phyloP scores from a whole-genome alignment of 2,329 filamentous ascomycete genomes.

The Tolypocladium cylindrosporum region DNA sequence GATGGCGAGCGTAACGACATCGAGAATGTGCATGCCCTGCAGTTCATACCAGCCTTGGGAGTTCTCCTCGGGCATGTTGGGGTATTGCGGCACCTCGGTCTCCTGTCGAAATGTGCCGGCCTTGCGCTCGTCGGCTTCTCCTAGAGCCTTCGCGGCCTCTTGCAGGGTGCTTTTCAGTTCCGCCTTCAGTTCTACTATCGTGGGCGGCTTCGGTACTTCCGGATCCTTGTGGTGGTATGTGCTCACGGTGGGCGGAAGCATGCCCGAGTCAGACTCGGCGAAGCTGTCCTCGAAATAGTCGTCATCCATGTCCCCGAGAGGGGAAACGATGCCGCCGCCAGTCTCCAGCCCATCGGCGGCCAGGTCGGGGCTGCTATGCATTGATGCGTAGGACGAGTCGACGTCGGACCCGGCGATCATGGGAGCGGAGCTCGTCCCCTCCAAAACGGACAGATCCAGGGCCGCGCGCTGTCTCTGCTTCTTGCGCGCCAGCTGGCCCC shows the following conservation, averaged over 20 bases:
- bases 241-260: constrained; percentile 94
- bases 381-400: constrained; percentile 51
- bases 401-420: constrained; percentile 35
- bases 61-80: constrained; percentile 34
- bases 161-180: constrained; percentile 57
- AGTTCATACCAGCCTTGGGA: constrained; percentile 70
- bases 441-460: constrained; percentile 47
- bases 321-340: constrained; percentile 35
- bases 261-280: constrained; percentile 58
- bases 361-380: constrained; percentile 49
- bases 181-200: constrained; percentile 64
- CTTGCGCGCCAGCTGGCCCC: constrained; percentile 71
- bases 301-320: constrained; percentile 29
- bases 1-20: constrained; percentile 91
- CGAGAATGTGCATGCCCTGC: constrained; percentile 84
- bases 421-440: constrained; percentile 20
- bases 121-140: constrained; percentile 40
- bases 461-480: constrained; percentile 50
- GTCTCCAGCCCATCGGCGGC: constrained; percentile 26
- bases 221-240: constrained; percentile 85
- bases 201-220: constrained; percentile 72
- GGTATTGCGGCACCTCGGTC: constrained; percentile 17
- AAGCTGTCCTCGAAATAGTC: constrained; percentile 47
- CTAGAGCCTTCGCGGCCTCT: constrained; percentile 58
- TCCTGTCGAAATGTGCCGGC: constrained; percentile 16